Evolutionary conservation across 306 rosid genomes (phyloP), one percentile per base, ranked within the genome.

Genomic region (Trichosanthes cucumerina): DNA sequence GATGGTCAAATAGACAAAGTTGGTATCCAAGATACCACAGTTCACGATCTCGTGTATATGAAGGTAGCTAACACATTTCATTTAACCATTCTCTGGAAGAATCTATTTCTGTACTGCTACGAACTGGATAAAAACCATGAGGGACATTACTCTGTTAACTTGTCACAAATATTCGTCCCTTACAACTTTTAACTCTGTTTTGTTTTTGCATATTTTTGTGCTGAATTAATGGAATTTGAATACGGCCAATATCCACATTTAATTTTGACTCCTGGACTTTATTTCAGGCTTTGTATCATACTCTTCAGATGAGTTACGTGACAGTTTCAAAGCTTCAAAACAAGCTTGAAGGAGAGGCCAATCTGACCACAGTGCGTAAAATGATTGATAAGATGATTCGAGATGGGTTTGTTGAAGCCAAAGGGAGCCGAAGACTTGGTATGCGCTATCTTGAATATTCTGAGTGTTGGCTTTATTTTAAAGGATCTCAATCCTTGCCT

Each of bases 391-490:
- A 82, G 82, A 92, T 95, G 97, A 72, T 87, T 39, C 87, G 60
- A 76, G 99, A 96, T 50, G 99, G 99, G 64, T 91, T 86, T 79
- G 82, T 92, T 43, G 98, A 92, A 85, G 87, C 88, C 75, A 90
- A 86, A 83, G 91, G 93, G 82, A 90, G 2, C 85, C 83, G 87
- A 86, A 91, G 87, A 89, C 88, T 92, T 72, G 98, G 99, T 92
- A 81, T 38, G 65, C 49, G 41, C 81, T 66, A 52, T 11, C 57
- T 50, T 77, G 19, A 75, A 59, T 77, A n/a, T 9, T 66, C 46
- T 0, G 24, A 49, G 78, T 52, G 36, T 44, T 74, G 34, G 26
- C 49, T 80, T 59, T 79, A 46, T 24, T 26, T 78, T 47, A 16
- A 59, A 13, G 46, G 21, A 49, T 60, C 75, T 39, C 53, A 76